Conservation (phyloP, 2,329 filamentous ascomycete species). For the Epichloe festucae region DNA sequence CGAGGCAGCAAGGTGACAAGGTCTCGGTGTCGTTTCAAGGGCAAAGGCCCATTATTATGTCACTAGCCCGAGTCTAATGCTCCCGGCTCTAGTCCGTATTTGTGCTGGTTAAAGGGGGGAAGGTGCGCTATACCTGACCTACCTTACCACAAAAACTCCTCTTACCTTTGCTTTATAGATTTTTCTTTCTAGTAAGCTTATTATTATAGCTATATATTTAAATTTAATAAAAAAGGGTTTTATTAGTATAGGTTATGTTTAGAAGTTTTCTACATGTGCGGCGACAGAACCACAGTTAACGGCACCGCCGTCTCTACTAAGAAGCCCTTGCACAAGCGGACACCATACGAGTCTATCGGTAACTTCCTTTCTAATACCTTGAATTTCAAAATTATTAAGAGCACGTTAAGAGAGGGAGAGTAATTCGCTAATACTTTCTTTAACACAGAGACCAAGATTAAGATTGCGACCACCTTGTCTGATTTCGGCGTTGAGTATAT, state of each 20-base stretch:
- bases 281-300: neutral
- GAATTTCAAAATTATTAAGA: slow-evolving; percentile 9
- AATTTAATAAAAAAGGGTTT: too few species aligned
- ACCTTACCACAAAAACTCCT: too few species aligned
- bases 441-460: slow-evolving; percentile 38
- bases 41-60: too few species aligned
- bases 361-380: slow-evolving; percentile 8
- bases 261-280: neutral
- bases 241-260: too few species aligned
- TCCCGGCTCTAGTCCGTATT: too few species aligned
- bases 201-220: too few species aligned
- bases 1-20: neutral
- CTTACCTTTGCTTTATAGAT: too few species aligned
- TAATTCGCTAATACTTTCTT: slow-evolving; percentile 71
- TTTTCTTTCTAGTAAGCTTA: too few species aligned
- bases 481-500: slow-evolving; percentile 16
- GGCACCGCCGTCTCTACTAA: neutral
- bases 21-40: neutral
- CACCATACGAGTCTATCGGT: slow-evolving; percentile 7
- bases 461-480: slow-evolving; percentile 29
- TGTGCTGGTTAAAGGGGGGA: neutral
- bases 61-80: too few species aligned
- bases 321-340: slow-evolving; percentile 3
- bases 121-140: too few species aligned
- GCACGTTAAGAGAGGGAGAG: slow-evolving; percentile 50